A percentile compares a stretch with the other conserved stretches of the same genome.
Conservation (phyloP, 495 filamentous ascomycete species). For the Tricharina praecox region DNA sequence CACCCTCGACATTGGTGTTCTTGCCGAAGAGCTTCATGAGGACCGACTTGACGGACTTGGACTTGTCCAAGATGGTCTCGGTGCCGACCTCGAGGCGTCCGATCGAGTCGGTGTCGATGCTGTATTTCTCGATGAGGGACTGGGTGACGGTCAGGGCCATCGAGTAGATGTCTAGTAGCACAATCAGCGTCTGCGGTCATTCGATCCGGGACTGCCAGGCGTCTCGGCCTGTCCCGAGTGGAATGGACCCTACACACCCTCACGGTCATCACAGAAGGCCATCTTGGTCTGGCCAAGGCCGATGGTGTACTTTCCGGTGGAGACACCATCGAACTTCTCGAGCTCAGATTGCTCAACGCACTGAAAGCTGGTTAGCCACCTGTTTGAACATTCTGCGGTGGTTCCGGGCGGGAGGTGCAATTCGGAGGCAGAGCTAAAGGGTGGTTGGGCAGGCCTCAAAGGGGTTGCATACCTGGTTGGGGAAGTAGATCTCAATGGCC, state of each 20-base stretch:
- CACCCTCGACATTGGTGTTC: conserved; percentile 86
- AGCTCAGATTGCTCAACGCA: conserved; percentile 93
- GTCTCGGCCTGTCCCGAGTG: neutral
- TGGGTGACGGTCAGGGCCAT: conserved; percentile 77
- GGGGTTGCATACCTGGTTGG: conserved; percentile 57
- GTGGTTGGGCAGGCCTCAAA: too few relatives aligned
- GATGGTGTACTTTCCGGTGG: conserved; percentile 92
- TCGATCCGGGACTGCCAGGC: neutral
- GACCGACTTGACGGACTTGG: conserved; percentile 99
- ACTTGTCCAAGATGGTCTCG: conserved; percentile 97
- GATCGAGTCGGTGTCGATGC: conserved; percentile 74
- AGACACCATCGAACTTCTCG: conserved; percentile 96
- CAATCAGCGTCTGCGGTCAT: conserved; percentile 7
- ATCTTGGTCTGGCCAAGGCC: conserved; percentile 98
- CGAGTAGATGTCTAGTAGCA: conserved; percentile 83
- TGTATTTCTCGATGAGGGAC: conserved; percentile 81
- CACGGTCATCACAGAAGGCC: conserved; percentile 98
- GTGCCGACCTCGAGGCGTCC: conserved; percentile 94
- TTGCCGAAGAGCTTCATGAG: conserved; percentile 91
- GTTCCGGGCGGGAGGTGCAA: too few relatives aligned
- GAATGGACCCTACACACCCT: conserved; percentile 45
- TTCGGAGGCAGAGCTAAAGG: too few relatives aligned
- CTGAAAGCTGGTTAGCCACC: conserved; percentile 36
- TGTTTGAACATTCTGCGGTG: too few relatives aligned
- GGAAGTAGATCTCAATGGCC: conserved; percentile 98